Percentiles rank a stretch among this genome's conserved stretches.
These are phyloP conservation scores for Tetracentron sinense DNA, from an alignment of 164 flowering plant species.

Conservation along the genomic window DNA sequence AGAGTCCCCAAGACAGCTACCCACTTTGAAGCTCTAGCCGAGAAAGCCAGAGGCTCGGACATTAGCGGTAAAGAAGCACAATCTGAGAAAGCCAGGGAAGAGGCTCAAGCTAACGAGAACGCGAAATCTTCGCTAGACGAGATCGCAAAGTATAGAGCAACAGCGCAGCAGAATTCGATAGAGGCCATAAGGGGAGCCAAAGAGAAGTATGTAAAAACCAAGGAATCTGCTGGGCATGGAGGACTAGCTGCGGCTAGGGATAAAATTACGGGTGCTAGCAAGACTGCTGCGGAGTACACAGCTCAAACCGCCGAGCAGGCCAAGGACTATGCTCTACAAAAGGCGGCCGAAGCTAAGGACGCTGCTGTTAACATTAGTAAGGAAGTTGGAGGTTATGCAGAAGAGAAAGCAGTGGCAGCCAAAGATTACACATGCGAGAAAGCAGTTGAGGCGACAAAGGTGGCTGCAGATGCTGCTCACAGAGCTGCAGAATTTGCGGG, in stretches of 20 bases:
- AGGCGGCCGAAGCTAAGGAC: conserved; percentile 18
- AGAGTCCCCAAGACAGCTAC: conserved; percentile 38
- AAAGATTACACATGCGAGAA: conserved; percentile 20
- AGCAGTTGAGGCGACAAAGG: neutral
- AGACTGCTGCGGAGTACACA: conserved; percentile 17
- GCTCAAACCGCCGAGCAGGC: conserved; percentile 22
- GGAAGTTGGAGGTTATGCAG: conserved; percentile 10
- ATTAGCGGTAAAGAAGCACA: neutral
- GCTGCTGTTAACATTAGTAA: neutral
- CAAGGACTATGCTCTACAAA: conserved; percentile 15
- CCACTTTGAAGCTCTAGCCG: conserved; percentile 43
- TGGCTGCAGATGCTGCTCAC: neutral
- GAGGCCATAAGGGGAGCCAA: conserved; percentile 50
- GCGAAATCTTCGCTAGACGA: conserved; percentile 33
- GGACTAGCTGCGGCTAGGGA: conserved; percentile 16
- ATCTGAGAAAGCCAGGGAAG: neutral
- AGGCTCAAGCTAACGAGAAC: neutral
- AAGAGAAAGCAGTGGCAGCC: conserved; percentile 25
- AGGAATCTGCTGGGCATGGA: conserved; percentile 13
- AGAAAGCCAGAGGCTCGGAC: conserved; percentile 11
- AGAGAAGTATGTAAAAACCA: conserved; percentile 35
- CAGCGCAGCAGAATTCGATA: conserved; percentile 56
- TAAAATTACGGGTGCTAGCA: too few relatives aligned
- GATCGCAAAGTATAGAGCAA: conserved; percentile 29
- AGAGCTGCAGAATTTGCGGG: neutral